Base-by-base conservation (phyloP, 306 rosid genomes). In the Cyclanthera cordifolia region DNA sequence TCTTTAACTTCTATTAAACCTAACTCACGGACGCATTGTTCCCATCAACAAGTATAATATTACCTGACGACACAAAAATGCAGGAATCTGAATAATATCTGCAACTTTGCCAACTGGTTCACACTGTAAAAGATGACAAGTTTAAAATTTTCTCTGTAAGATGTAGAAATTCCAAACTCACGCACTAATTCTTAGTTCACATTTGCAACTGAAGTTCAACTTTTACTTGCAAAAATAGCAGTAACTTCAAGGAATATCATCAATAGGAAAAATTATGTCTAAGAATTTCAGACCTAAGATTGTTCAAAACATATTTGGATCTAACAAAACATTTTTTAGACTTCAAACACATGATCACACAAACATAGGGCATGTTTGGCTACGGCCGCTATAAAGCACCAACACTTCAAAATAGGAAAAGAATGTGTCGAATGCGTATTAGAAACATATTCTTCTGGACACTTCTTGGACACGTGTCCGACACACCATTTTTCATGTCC, bases 1-100 rank as follows among this genome's bases (percentile, higher is more conserved):
- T 23, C 69, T 37, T 37, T 43, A 54, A 60, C 17, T 45, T 53
- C 67, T 20, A 47, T 32, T 39, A 61, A 47, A 74, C 17, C 0
- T 49, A 25, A 53, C 47, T 12, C 47, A 27, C 27, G 49, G 46
- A 21, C 34, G 69, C 23, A 53, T 15, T 65, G 52, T 21, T 54
- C 15, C 9, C 20, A 56, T 23, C 60, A 47, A 57, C 52, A 67
- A 49, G 61, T 50, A 53, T 52, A 52, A 56, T 19, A 66, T 58
- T 75, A 93, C 94, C 85, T 93, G 98, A 27, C 94, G 98, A 70
- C 96, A 93, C 68, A 87, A 75, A 83, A 93, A 93, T 72, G 98
- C 96, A 75, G 96, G 98, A 83, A 89, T 93, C 85, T 89, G 98
- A 82, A 93, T 89, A 66, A 93, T 81, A 75, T 87, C 96, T 70